Base-by-base conservation (phyloP, 2,329 filamentous ascomycete genomes). In the Botrytis byssoidea region DNA sequence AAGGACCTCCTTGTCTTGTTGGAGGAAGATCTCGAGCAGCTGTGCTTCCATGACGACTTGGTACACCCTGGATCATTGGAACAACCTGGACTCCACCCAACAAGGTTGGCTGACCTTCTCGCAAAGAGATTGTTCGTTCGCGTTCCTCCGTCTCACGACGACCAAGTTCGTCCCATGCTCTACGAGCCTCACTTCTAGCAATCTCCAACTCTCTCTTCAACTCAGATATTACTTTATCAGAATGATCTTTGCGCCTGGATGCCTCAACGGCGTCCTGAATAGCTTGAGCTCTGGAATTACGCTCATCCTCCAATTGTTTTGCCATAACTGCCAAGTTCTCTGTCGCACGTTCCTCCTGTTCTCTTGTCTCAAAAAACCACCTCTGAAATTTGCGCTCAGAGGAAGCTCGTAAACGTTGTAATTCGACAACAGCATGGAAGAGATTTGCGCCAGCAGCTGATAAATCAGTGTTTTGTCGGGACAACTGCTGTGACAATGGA, bases 361-460 rank as follows among this genome's bases (percentile, higher is more conserved):
- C 88, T 70, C 95, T 88, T 12, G 95, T 97, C 82, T 99, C 96
- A 78, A 97, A 97, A 83, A 98, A 98, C 96, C 96, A 99, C 69
- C 96, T 89, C 83, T 99, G 96, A 79, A 99, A 99, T 82, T 98
- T 98, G 76, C 96, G 91, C 83, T 99, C 96, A 0, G 95, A 98
- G 73, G 94, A 97, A 55, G 96, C 96, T 61, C 96, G 92, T 40
- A 99, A 86, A 44, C 96, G 91, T 82, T 99, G 96, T 64, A 99
- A 85, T 83, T 99, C 96, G 5, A 99, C 96, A 0, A 99, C 95
- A 16, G 96, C 96, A 82, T 99, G 96, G 82, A 99, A 99, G 0
- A 99, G 86, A 78, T 99, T 99, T 8, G 96, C 96, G 20, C 96
- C 96, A 0, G 96, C 96, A 12, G 96, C 96, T 40, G 96, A 98